Evolutionary conservation across 148 eudicot genomes (phyloP).

Genomic region (Polygonum maritimum): DNA sequence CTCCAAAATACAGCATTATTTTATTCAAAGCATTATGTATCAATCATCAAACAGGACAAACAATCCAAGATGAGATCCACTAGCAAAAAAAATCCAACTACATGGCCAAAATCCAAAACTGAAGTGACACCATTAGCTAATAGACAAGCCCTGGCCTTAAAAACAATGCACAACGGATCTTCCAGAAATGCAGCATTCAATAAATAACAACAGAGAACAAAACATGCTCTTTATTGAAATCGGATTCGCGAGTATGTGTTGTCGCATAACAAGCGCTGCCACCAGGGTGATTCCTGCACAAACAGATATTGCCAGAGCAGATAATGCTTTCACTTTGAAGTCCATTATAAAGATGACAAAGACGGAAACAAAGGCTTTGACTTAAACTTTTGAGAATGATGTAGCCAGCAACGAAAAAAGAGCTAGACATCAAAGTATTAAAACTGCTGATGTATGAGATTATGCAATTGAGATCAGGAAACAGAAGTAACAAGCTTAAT

Average conservation of each 20-base stretch:
- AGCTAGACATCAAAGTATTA: neutral
- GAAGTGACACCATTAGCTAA: slow-evolving; percentile 6
- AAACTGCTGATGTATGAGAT: neutral
- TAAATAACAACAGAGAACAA: neutral
- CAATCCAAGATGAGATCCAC: slow-evolving; percentile 5
- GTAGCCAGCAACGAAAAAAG: neutral
- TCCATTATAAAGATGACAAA: neutral
- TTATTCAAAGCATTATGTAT: neutral
- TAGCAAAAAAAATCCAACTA: neutral
- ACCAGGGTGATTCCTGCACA: neutral
- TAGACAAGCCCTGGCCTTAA: slow-evolving; percentile 5
- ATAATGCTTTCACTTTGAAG: neutral
- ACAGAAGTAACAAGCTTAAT: neutral
- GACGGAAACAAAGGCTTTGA: neutral
- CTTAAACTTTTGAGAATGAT: neutral
- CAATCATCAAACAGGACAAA: slow-evolving; percentile 12
- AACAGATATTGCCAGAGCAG: neutral
- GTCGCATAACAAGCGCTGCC: neutral
- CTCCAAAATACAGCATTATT: neutral
- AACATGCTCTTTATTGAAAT: neutral
- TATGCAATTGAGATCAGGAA: neutral
- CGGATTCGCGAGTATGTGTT: neutral
- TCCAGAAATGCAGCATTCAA: neutral
- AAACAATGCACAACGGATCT: neutral
- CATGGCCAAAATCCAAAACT: neutral